Percentiles rank a stretch among this genome's conserved stretches.
Conservation (phyloP, 352 stramenopile species). For the Phytophthora agathidicida region DNA sequence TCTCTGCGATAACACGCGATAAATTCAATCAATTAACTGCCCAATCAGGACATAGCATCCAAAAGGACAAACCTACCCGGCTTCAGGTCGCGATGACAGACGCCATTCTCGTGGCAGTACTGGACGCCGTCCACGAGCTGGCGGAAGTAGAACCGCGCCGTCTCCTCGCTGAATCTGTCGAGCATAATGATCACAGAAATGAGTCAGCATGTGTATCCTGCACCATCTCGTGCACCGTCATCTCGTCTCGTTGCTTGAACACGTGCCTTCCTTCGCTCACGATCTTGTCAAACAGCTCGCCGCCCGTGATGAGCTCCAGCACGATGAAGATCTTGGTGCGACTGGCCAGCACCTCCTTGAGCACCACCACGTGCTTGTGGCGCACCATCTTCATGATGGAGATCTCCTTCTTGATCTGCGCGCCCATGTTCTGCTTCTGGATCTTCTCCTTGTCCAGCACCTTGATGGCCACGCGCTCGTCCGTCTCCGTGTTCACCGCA, state of each 20-base stretch:
- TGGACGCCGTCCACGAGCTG: constrained; percentile 97
- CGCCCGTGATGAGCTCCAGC: constrained; percentile 90
- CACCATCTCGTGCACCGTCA: constrained; percentile 13
- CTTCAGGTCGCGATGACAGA: constrained; percentile 98
- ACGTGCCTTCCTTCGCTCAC: constrained; percentile 89
- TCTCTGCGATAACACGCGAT: constrained; percentile 64
- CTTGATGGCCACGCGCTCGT: constrained; percentile 97
- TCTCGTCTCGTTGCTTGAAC: neutral
- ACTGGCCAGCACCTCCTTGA: constrained; percentile 91
- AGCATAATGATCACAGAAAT: constrained; percentile 9
- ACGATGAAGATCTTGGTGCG: constrained; percentile 98
- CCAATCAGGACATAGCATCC: neutral
- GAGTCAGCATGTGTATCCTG: constrained; percentile 25
- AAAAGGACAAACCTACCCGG: constrained; percentile 56
- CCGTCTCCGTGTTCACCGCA: constrained; percentile 95
- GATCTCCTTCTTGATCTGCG: constrained; percentile 99
- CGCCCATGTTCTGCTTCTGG: constrained; percentile 98
- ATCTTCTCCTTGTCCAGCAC: constrained; percentile 98
- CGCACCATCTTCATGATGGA: constrained; percentile 98
- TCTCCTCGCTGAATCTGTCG: constrained; percentile 94
- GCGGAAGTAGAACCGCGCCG: constrained; percentile 98
- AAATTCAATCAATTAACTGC: neutral
- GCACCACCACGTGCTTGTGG: constrained; percentile 89
- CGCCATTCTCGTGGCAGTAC: constrained; percentile 98
- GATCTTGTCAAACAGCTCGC: constrained; percentile 97